Evolutionary conservation across 2,329 filamentous ascomycete genomes (phyloP).

Genomic region (Penicillium sp.): DNA sequence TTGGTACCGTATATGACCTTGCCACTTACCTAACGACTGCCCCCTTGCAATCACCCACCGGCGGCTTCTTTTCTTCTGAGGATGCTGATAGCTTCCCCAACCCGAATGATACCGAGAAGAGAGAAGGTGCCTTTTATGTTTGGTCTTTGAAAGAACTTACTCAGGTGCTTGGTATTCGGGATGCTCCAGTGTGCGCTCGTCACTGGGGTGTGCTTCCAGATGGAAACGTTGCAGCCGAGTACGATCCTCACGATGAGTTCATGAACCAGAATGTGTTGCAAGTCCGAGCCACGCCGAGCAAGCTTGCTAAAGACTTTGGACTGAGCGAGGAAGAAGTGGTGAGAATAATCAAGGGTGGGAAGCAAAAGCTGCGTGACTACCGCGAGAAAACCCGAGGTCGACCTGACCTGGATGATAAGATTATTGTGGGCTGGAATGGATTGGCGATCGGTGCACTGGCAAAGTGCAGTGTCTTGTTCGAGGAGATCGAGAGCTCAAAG

Average conservation of each 20-base stretch:
- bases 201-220: conserved; percentile 83
- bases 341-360: conserved; percentile 66
- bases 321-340: conserved; percentile 68
- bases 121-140: conserved; percentile 90
- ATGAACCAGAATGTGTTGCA: conserved; percentile 88
- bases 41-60: conserved; percentile 65
- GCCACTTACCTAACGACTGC: conserved; percentile 78
- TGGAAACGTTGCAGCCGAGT: conserved; percentile 78
- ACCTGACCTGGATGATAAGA: conserved; percentile 83
- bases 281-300: conserved; percentile 65
- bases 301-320: conserved; percentile 73
- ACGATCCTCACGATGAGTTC: conserved; percentile 91
- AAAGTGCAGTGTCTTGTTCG: conserved; percentile 69
- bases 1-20: conserved; percentile 76
- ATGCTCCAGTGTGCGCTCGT: conserved; percentile 71
- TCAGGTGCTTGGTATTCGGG: conserved; percentile 66
- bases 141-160: conserved; percentile 91
- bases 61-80: conserved; percentile 84
- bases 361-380: conserved; percentile 67
- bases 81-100: conserved; percentile 81
- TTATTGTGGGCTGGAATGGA: conserved; percentile 84
- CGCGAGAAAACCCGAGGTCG: conserved; percentile 72
- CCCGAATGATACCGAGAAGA: conserved; percentile 74
- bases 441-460: conserved; percentile 83
- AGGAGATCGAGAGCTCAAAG: conserved; percentile 57